Base-by-base conservation (phyloP, 2,329 filamentous ascomycete species). In the Apiospora pterosperma region DNA sequence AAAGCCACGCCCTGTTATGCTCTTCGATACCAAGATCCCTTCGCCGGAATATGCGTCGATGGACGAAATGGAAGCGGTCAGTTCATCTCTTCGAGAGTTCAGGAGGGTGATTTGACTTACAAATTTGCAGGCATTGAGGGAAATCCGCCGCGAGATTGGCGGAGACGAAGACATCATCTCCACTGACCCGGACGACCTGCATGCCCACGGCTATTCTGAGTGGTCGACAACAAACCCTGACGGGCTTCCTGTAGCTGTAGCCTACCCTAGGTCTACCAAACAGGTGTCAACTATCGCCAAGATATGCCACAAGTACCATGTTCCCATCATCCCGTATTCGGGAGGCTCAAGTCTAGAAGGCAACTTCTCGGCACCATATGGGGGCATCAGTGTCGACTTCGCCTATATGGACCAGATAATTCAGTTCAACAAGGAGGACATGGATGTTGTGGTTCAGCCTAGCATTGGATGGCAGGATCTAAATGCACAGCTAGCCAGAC, bases 371-470 rank as follows among this genome's bases (percentile, higher is more conserved):
- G 92, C 93, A 16, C 92, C 93, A 0, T 91, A 90, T 73, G 93
- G 93, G 14, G 94, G 94, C 14, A 87, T 97, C 73, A 95, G 92
- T 69, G 91, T 97, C 61, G 94, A 97, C 74, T 97, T 97, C 75
- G 87, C 88, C 1, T 88, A 87, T 72, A 97, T 97, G 94, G 90
- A 97, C 75, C 82, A 89, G 71, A 90, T 97, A 31, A 70, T 97
- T 36, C 83, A 89, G 63, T 83, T 97, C 64, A 91, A 97, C 75
- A 89, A 91, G 69, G 90, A 92, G 4, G 94, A 97, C 75, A 93
- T 97, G 91, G 94, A 97, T 71, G 84, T 97, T 61, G 92, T 97
- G 5, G 93, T 97, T 3, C 94, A 97, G 76, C 94, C 94, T 3
- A 92, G 91, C 7, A 90, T 97, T 11, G 90, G 91, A n/a, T 97